Percentiles rank a stretch among this genome's conserved stretches.
Evolutionary conservation across 2,329 filamentous ascomycete genomes (phyloP).

Genomic region (Aspergillus costaricaensis): DNA sequence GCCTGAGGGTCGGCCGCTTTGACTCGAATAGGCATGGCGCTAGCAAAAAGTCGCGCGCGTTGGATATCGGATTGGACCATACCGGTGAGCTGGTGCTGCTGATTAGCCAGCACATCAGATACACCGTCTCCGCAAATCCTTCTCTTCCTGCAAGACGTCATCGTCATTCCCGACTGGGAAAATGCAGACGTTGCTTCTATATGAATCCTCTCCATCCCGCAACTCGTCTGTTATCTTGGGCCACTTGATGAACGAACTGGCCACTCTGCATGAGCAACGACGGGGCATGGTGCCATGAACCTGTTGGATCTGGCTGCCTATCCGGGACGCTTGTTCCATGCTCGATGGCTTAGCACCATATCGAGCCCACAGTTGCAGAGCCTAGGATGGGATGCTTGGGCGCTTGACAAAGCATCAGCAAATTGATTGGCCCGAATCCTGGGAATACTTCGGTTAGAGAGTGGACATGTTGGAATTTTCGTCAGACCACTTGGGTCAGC

Average conservation of each 20-base stretch:
- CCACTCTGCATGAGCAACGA: not conserved
- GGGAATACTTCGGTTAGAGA: not conserved
- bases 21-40: not conserved
- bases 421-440: not conserved
- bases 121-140: not conserved
- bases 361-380: not conserved
- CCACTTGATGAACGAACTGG: not conserved
- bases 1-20: not conserved
- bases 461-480: not conserved
- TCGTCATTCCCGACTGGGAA: conserved; percentile 6
- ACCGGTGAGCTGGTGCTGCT: not conserved
- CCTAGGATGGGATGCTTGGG: not conserved
- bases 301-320: not conserved
- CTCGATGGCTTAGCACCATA: not conserved
- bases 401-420: not conserved
- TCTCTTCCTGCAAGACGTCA: not conserved
- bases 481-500: not conserved
- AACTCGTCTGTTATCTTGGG: not conserved
- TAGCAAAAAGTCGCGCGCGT: not conserved
- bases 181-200: not conserved
- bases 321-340: not conserved
- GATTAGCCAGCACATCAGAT: not conserved
- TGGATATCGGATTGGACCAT: not conserved
- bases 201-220: not conserved
- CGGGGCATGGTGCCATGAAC: not conserved